Percentiles rank a stretch among this genome's conserved stretches.
Evolutionary conservation across 1,139 yeast genomes (phyloP).

Genomic region (Candida frijolesensis): DNA sequence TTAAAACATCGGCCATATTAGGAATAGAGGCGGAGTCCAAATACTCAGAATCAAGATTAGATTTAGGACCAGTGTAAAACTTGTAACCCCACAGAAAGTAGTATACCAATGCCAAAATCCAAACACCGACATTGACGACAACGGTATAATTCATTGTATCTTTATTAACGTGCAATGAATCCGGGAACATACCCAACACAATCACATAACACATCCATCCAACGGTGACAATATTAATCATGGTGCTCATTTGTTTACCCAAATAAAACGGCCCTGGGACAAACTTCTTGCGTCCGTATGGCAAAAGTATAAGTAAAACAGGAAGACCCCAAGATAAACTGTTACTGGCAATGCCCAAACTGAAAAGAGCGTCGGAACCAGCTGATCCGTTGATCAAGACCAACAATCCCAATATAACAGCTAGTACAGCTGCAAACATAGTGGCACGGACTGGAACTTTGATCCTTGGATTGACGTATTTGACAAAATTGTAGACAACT

Average conservation of each 20-base stretch:
- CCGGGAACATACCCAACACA: slow-evolving; percentile 43
- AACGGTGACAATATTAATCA: slow-evolving; percentile 26
- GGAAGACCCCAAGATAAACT: slow-evolving; percentile 46
- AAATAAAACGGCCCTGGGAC: slow-evolving; percentile 66
- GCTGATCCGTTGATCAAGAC: slow-evolving; percentile 63
- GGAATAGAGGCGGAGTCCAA: slow-evolving; percentile 5
- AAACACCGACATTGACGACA: slow-evolving; percentile 39
- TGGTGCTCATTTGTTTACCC: slow-evolving; percentile 51
- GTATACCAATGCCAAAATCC: slow-evolving; percentile 31
- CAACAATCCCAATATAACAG: slow-evolving; percentile 54
- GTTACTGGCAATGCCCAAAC: slow-evolving; percentile 51
- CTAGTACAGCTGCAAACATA: slow-evolving; percentile 49
- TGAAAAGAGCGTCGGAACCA: slow-evolving; percentile 52
- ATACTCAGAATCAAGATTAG: slow-evolving; percentile 25
- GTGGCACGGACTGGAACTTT: slow-evolving; percentile 67
- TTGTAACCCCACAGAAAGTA: slow-evolving; percentile 32
- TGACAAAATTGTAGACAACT: slow-evolving; percentile 43
- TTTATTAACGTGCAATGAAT: slow-evolving; percentile 25
- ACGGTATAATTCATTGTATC: slow-evolving; percentile 40
- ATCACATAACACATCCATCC: slow-evolving; percentile 35
- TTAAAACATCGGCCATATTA: slow-evolving; percentile 4
- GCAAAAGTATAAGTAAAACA: slow-evolving; percentile 28
- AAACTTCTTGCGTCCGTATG: slow-evolving; percentile 46
- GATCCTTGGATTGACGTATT: slow-evolving; percentile 52
- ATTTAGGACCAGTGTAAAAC: slow-evolving; percentile 37